Conservation (phyloP, 495 filamentous ascomycete species). For the Podospora pseudopauciseta region DNA sequence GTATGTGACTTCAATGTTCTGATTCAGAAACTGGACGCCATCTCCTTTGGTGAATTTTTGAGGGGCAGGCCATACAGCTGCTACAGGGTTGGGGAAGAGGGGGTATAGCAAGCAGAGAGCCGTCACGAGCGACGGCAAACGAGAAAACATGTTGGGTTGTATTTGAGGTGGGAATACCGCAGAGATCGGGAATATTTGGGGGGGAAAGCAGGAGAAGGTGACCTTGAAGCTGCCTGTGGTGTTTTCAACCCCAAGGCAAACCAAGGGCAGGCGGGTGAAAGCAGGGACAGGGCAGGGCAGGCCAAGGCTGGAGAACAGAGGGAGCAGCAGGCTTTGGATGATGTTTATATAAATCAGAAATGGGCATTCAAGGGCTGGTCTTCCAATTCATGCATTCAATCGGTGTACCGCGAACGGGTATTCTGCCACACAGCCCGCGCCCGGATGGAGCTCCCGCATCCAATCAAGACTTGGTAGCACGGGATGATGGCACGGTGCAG, state of each 20-base stretch:
- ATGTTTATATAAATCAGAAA: slow-evolving; percentile 16
- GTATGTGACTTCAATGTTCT: slow-evolving; percentile 52
- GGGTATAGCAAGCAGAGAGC: slow-evolving; percentile 34
- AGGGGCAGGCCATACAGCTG: slow-evolving; percentile 61
- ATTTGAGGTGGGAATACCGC: neutral
- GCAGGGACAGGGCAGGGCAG: neutral
- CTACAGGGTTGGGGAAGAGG: slow-evolving; percentile 26
- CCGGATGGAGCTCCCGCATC: slow-evolving; percentile 8
- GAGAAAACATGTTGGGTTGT: slow-evolving; percentile 29
- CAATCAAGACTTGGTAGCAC: slow-evolving; percentile 13
- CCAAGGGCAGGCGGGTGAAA: neutral
- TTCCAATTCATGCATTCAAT: neutral
- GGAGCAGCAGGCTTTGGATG: slow-evolving; percentile 6
- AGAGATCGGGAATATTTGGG: neutral
- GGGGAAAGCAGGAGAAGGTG: neutral
- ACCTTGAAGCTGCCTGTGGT: neutral
- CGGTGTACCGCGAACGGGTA: neutral
- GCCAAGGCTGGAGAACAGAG: neutral
- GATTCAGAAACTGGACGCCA: slow-evolving; percentile 53
- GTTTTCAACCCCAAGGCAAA: neutral
- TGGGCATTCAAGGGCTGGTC: neutral
- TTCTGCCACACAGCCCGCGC: slow-evolving; percentile 9
- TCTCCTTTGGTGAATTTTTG: slow-evolving; percentile 48
- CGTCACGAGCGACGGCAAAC: slow-evolving; percentile 31
- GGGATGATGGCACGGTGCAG: slow-evolving; percentile 8